Conservation (phyloP, 2,329 filamentous ascomycete genomes). For the Alternaria metachromatica region DNA sequence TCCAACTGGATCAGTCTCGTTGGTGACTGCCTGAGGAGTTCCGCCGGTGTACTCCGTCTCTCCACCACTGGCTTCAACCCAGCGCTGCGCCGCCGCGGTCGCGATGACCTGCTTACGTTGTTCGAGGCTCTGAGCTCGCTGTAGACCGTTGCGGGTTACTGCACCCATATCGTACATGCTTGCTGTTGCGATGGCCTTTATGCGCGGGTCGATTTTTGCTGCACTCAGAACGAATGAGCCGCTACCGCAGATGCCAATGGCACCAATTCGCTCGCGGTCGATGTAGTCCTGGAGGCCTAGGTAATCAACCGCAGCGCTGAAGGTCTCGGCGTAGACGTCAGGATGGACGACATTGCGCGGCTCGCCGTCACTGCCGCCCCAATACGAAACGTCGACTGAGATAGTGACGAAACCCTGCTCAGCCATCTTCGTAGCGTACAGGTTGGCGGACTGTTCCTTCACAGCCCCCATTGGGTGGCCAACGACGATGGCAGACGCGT, state of each 20-base stretch:
- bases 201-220: slow-evolving; percentile 42
- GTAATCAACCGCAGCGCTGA: slow-evolving; percentile 44
- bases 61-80: slow-evolving; percentile 15
- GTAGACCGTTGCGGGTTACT: slow-evolving; percentile 14
- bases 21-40: slow-evolving; percentile 21
- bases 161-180: slow-evolving; percentile 32
- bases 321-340: slow-evolving; percentile 37
- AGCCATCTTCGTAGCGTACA: slow-evolving; percentile 39
- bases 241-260: slow-evolving; percentile 41
- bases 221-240: slow-evolving; percentile 45
- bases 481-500: slow-evolving; percentile 32
- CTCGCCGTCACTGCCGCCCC: slow-evolving; percentile 35
- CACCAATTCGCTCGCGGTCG: slow-evolving; percentile 40
- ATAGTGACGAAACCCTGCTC: slow-evolving; percentile 37
- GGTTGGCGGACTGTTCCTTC: slow-evolving; percentile 42
- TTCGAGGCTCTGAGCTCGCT: slow-evolving; percentile 10
- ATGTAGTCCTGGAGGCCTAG: slow-evolving; percentile 29
- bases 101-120: slow-evolving; percentile 16
- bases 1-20: slow-evolving; percentile 20
- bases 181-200: slow-evolving; percentile 29
- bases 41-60: slow-evolving; percentile 8
- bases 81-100: slow-evolving; percentile 15
- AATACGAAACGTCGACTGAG: slow-evolving; percentile 32
- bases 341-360: slow-evolving; percentile 34
- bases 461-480: slow-evolving; percentile 39